Conservation (phyloP, 129 eudicot genomes). For the Apium graveolens region DNA sequence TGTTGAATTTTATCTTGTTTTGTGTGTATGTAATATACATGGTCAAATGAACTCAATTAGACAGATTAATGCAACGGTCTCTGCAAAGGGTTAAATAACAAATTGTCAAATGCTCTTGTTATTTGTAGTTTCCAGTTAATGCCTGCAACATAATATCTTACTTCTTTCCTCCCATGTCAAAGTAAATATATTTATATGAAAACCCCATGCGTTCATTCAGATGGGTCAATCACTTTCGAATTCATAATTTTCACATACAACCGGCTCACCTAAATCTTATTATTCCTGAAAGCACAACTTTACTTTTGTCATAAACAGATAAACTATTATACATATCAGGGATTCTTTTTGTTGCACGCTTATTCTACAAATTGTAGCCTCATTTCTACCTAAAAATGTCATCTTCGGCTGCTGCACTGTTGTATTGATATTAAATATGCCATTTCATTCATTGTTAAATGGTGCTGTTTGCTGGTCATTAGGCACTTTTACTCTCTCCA, state of each 20-base stretch:
- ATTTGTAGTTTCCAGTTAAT: background rate
- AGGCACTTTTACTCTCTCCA: constrained; percentile 96
- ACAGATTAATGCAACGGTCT: background rate
- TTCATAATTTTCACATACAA: background rate
- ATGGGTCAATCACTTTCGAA: background rate
- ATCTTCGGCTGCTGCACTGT: background rate
- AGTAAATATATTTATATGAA: background rate
- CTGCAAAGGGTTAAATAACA: background rate
- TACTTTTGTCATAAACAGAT: background rate
- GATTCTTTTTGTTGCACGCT: background rate
- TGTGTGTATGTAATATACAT: background rate
- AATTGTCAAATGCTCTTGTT: background rate
- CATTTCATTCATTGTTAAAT: background rate
- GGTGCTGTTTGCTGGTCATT: constrained; percentile 20
- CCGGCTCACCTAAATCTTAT: background rate
- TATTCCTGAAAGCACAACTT: background rate
- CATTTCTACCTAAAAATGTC: background rate
- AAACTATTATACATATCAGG: background rate
- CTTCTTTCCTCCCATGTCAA: background rate
- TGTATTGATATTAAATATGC: background rate
- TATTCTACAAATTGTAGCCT: background rate
- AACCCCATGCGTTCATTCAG: background rate
- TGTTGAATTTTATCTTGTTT: background rate
- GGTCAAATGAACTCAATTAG: background rate
- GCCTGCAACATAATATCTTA: background rate